A percentile compares a stretch with the other conserved stretches of the same genome.
These are phyloP conservation scores for Mycena sp. DNA, from an alignment of 1,284 basidiomycete species.

Conservation along the genomic window DNA sequence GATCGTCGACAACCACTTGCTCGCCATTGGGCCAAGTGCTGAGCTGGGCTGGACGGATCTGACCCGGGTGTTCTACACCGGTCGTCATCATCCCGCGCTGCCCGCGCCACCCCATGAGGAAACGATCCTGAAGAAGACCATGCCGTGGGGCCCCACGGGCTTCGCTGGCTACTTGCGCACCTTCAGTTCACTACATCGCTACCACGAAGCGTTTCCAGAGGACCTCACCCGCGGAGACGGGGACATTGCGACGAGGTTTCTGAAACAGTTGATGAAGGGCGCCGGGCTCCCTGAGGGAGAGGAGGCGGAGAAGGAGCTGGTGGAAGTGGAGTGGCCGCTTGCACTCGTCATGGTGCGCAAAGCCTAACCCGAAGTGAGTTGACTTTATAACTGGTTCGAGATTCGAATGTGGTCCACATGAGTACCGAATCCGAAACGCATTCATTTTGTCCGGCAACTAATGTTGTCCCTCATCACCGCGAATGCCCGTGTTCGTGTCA, in stretches of 20 bases:
- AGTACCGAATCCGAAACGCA: too few relatives aligned
- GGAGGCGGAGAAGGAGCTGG: conserved; percentile 51
- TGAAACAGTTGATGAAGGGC: conserved; percentile 58
- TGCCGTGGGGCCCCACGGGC: conserved; percentile 63
- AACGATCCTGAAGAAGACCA: conserved; percentile 62
- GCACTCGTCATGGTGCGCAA: conserved; percentile 16
- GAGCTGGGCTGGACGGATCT: conserved; percentile 46
- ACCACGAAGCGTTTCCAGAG: conserved; percentile 68
- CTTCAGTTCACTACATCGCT: conserved; percentile 78
- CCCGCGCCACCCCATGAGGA: conserved; percentile 56
- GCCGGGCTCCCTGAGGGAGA: conserved; percentile 46
- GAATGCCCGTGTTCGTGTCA: too few relatives aligned
- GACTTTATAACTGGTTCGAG: too few relatives aligned
- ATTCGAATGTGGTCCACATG: too few relatives aligned
- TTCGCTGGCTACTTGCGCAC: conserved; percentile 78
- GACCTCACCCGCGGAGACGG: conserved; percentile 61
- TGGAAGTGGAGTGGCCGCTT: conserved; percentile 65
- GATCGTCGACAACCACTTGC: conserved; percentile 77
- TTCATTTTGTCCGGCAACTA: too few relatives aligned
- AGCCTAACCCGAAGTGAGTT: too few relatives aligned
- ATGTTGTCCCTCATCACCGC: too few relatives aligned
- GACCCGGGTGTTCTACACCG: conserved; percentile 64
- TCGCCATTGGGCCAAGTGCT: conserved; percentile 70
- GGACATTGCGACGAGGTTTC: conserved; percentile 72
- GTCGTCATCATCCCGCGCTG: conserved; percentile 53